Percentiles rank a stretch among this genome's conserved stretches.
phyloP scores from a whole-genome alignment of 75 land plant genomes.

The Sequoiadendron giganteum region DNA sequence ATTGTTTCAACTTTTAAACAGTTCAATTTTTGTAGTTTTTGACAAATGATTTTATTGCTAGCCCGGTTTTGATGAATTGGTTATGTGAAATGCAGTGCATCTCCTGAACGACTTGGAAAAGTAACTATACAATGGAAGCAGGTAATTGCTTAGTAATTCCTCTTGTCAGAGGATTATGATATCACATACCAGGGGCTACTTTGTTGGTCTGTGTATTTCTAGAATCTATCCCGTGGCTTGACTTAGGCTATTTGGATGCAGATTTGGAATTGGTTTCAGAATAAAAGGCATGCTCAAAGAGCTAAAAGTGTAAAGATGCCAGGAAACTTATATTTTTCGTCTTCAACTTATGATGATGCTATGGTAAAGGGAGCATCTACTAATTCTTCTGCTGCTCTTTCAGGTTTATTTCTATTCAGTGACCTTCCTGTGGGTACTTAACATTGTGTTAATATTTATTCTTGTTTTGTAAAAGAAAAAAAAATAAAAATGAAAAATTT shows the following conservation, averaged over 20 bases:
- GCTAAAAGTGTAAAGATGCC: conserved; percentile 22
- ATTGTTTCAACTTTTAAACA: neutral
- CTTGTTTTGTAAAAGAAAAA: too few species aligned
- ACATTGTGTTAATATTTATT: neutral
- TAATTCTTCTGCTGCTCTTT: conserved; percentile 19
- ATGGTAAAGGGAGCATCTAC: neutral
- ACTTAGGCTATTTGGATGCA: conserved; percentile 11
- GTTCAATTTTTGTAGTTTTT: neutral
- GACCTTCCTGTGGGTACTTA: neutral
- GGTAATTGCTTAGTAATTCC: conserved; percentile 13
- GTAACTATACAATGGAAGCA: conserved; percentile 40
- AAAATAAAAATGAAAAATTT: neutral
- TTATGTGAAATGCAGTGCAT: conserved; percentile 16
- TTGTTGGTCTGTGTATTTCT: neutral
- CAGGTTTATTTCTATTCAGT: conserved; percentile 15
- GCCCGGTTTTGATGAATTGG: neutral
- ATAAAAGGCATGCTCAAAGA: conserved; percentile 43
- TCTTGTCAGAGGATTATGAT: neutral
- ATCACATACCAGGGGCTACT: neutral
- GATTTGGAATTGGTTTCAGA: conserved; percentile 58
- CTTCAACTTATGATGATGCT: conserved; percentile 16
- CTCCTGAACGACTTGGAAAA: conserved; percentile 31
- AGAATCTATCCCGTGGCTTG: neutral
- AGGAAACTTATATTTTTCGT: conserved; percentile 15
- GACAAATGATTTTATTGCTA: neutral